Evolutionary conservation across 371 early-diverging fungal species (phyloP).

Genomic region (Actinomortierella wolfii): DNA sequence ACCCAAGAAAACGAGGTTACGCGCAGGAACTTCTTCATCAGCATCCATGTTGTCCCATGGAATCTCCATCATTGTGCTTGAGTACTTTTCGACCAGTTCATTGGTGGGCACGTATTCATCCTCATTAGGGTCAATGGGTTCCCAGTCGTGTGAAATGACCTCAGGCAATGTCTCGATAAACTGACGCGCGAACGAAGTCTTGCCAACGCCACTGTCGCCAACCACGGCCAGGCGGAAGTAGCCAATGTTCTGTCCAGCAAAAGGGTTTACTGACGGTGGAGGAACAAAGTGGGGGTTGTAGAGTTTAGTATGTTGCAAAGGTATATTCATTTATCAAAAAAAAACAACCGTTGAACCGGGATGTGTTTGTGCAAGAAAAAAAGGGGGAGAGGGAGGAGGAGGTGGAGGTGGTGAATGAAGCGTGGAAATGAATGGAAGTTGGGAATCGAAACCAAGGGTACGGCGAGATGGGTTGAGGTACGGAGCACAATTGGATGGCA

Average conservation of each 20-base stretch:
- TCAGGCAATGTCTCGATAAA: slow-evolving; percentile 48
- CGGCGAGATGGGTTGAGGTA: too few species aligned
- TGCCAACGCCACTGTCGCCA: slow-evolving; percentile 67
- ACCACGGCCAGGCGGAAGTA: slow-evolving; percentile 57
- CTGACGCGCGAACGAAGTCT: slow-evolving; percentile 53
- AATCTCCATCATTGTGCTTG: slow-evolving; percentile 47
- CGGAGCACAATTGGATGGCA: too few species aligned
- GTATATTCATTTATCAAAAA: too few species aligned
- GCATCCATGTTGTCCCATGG: slow-evolving; percentile 48
- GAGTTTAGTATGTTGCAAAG: too few species aligned
- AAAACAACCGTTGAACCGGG: too few species aligned
- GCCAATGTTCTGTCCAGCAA: slow-evolving; percentile 47
- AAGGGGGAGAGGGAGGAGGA: too few species aligned
- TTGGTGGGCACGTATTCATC: slow-evolving; percentile 26
- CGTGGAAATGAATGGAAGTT: too few species aligned
- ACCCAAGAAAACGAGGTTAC: slow-evolving; percentile 51
- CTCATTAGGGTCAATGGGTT: slow-evolving; percentile 21
- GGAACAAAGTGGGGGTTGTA: too few species aligned
- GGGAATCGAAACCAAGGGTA: too few species aligned
- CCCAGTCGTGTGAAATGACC: slow-evolving; percentile 40
- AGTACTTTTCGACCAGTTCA: slow-evolving; percentile 44
- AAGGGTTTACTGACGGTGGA: slow-evolving; percentile 41
- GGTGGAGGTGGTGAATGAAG: too few species aligned
- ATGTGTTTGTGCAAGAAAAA: too few species aligned
- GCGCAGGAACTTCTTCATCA: slow-evolving; percentile 41